Evolutionary conservation across 495 filamentous ascomycete species (phyloP).

Genomic region (Podospora pseudoanserina): DNA sequence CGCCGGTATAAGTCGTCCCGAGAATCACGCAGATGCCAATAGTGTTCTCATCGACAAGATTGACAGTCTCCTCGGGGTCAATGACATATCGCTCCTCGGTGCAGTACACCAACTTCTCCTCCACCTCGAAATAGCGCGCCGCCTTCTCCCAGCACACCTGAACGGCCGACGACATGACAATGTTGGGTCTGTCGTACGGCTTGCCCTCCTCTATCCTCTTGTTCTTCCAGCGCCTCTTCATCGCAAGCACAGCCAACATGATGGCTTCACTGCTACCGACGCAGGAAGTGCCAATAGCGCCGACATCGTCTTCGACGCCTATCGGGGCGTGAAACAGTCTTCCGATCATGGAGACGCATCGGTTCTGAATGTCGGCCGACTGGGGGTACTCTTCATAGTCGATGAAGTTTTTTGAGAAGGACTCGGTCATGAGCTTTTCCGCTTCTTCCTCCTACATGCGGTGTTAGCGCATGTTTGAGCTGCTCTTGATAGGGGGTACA

Average conservation of each 20-base stretch:
- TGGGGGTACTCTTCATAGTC: conserved; percentile 92
- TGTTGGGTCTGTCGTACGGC: conserved; percentile 71
- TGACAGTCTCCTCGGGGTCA: conserved; percentile 76
- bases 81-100: conserved; percentile 77
- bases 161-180: conserved; percentile 88
- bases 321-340: conserved; percentile 74
- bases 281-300: conserved; percentile 78
- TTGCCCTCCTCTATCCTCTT: conserved; percentile 74
- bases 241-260: conserved; percentile 83
- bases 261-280: conserved; percentile 87
- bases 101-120: conserved; percentile 86
- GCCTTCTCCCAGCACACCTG: conserved; percentile 98
- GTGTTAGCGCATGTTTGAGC: neutral
- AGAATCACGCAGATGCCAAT: conserved; percentile 90
- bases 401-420: conserved; percentile 89
- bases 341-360: conserved; percentile 92
- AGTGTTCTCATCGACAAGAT: conserved; percentile 90
- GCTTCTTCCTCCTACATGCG: conserved; percentile 72
- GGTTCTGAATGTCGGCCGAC: conserved; percentile 84
- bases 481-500: conserved; percentile 3
- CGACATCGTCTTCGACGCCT: conserved; percentile 40
- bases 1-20: conserved; percentile 90
- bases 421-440: conserved; percentile 85
- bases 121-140: conserved; percentile 88
- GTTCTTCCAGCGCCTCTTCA: conserved; percentile 95